phyloP scores from a whole-genome alignment of 768 basidiomycete species.

The Artomyces pyxidatus region DNA sequence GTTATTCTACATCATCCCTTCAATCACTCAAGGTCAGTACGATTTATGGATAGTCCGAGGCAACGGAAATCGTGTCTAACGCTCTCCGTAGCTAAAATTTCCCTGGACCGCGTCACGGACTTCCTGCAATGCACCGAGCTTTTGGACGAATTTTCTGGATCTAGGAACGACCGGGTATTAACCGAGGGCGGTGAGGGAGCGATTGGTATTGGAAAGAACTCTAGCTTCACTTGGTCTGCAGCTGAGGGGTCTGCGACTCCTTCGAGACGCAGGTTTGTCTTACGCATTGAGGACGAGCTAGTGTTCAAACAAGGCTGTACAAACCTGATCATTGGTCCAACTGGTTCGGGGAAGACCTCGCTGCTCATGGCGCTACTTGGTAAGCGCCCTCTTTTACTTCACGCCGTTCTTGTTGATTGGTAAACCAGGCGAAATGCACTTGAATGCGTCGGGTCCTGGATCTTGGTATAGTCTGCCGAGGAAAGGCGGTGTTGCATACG shows the following conservation, averaged over 20 bases:
- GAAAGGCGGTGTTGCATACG: slow-evolving; percentile 63
- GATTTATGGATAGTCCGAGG: slow-evolving; percentile 26
- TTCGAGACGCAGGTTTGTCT: slow-evolving; percentile 37
- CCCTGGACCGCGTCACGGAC: slow-evolving; percentile 30
- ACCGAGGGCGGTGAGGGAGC: slow-evolving; percentile 10
- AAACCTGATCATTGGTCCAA: slow-evolving; percentile 54
- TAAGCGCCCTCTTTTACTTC: slow-evolving; percentile 5
- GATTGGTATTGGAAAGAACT: slow-evolving; percentile 50
- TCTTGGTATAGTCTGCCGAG: slow-evolving; percentile 69
- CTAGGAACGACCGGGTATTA: slow-evolving; percentile 5
- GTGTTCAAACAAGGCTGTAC: slow-evolving; percentile 44
- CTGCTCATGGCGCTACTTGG: slow-evolving; percentile 55
- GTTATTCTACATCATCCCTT: slow-evolving; percentile 18
- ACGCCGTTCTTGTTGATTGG: neutral
- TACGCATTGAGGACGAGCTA: slow-evolving; percentile 46
- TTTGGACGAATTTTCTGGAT: slow-evolving; percentile 21
- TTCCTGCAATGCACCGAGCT: slow-evolving; percentile 29
- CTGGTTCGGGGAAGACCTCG: slow-evolving; percentile 54
- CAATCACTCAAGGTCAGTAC: slow-evolving; percentile 13
- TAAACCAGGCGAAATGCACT: slow-evolving; percentile 53
- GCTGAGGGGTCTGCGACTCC: slow-evolving; percentile 30
- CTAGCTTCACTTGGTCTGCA: slow-evolving; percentile 47
- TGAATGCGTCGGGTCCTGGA: slow-evolving; percentile 37
- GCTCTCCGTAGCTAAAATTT: slow-evolving; percentile 29
- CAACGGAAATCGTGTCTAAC: no score